A percentile compares a stretch with the other conserved stretches of the same genome.
phyloP scores from a whole-genome alignment of 306 rosid genomes.

The Dalbergia oliveri region DNA sequence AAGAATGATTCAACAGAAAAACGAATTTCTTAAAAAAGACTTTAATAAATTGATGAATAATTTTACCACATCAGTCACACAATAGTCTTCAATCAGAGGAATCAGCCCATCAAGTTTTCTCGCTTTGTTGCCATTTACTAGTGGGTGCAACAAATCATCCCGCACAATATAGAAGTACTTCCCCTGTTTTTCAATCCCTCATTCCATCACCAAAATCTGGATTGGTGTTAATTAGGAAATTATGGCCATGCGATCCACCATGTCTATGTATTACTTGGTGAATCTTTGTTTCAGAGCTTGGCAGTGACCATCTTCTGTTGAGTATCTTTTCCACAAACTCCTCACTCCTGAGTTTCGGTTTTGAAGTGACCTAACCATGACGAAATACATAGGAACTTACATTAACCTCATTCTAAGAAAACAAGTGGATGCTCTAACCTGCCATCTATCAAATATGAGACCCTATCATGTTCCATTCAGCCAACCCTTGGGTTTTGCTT shows the following conservation, averaged over 20 bases:
- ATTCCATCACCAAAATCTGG: constrained; percentile 51
- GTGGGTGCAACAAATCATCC: constrained; percentile 95
- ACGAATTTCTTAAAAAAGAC: neutral
- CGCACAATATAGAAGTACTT: constrained; percentile 67
- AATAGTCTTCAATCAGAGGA: constrained; percentile 71
- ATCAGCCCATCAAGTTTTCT: constrained; percentile 82
- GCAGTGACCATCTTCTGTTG: constrained; percentile 79
- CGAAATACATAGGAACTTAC: neutral
- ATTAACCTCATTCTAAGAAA: too few relatives aligned
- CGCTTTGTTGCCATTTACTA: constrained; percentile 91
- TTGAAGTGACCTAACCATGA: constrained; percentile 57
- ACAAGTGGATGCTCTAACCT: too few relatives aligned
- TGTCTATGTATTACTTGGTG: constrained; percentile 56
- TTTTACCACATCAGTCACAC: constrained; percentile 83
- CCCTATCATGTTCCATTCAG: too few relatives aligned
- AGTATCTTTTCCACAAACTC: constrained; percentile 67
- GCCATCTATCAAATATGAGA: too few relatives aligned
- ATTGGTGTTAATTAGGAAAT: constrained; percentile 45
- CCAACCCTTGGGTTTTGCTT: too few relatives aligned
- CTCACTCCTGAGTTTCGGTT: constrained; percentile 50
- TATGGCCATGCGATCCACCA: constrained; percentile 40
- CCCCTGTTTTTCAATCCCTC: constrained; percentile 43
- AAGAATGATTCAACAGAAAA: neutral
- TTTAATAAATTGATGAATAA: constrained; percentile 16
- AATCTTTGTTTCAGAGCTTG: constrained; percentile 66